Percentiles rank a stretch among this genome's conserved stretches.
These are phyloP conservation scores for Fusarium duplospermum DNA, from an alignment of 2,329 filamentous ascomycete species.

Conservation along the genomic window DNA sequence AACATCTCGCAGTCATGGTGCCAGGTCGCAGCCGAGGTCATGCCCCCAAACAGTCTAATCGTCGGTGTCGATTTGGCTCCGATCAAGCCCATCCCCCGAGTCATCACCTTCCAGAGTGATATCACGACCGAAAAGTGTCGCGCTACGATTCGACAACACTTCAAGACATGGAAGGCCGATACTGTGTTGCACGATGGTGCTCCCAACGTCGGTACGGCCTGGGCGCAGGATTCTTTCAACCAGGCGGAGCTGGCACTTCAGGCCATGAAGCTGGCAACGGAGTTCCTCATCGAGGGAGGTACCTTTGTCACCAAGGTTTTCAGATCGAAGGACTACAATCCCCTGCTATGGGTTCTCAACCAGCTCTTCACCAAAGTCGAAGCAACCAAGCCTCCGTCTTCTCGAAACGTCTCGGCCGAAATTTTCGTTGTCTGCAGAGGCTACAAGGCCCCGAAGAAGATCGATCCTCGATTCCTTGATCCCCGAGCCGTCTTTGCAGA, in stretches of 20 bases:
- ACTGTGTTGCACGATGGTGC: constrained; percentile 96
- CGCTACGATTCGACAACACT: constrained; percentile 85
- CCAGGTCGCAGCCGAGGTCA: constrained; percentile 94
- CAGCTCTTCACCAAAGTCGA: constrained; percentile 96
- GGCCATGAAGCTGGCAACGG: constrained; percentile 91
- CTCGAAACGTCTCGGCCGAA: constrained; percentile 95
- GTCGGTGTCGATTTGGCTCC: constrained; percentile 94
- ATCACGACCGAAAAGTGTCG: constrained; percentile 98
- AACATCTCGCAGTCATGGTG: constrained; percentile 79
- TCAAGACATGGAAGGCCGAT: constrained; percentile 97
- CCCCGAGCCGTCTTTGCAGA: constrained; percentile 92
- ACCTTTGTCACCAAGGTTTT: constrained; percentile 99
- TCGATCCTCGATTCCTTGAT: constrained; percentile 94
- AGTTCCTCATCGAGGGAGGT: constrained; percentile 89
- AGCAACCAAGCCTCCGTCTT: constrained; percentile 96
- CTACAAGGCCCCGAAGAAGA: constrained; percentile 92
- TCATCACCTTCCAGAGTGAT: constrained; percentile 96
- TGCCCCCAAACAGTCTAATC: constrained; percentile 91
- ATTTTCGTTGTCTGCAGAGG: constrained; percentile 98
- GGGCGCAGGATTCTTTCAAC: constrained; percentile 98
- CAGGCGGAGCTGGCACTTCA: constrained; percentile 94
- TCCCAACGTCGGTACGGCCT: constrained; percentile 96
- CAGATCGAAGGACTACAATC: constrained; percentile 96
- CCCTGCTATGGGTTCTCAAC: constrained; percentile 96
- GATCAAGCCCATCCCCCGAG: constrained; percentile 94